A percentile compares a stretch with the other conserved stretches of the same genome.
These are phyloP conservation scores for Agaricus subrufescens DNA, from an alignment of 768 basidiomycete species.

Conservation along the genomic window DNA sequence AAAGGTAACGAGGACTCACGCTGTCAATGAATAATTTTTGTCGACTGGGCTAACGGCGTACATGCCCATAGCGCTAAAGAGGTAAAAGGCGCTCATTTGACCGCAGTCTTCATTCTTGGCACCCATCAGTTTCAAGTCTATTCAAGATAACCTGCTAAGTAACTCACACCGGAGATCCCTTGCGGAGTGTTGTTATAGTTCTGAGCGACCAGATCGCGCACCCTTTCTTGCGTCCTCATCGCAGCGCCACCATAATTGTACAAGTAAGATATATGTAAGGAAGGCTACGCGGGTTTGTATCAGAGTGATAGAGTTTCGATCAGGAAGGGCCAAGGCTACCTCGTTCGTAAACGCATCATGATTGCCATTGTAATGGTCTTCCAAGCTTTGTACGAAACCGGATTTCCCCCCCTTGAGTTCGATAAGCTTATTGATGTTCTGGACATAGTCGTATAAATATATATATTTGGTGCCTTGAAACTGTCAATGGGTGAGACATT, in stretches of 20 bases:
- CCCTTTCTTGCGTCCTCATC: slow-evolving; percentile 63
- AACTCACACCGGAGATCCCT: slow-evolving; percentile 65
- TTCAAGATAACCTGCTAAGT: neutral
- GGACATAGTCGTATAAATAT: slow-evolving; percentile 77
- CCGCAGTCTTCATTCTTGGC: slow-evolving; percentile 83
- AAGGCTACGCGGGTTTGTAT: slow-evolving; percentile 42
- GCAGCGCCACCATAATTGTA: slow-evolving; percentile 70
- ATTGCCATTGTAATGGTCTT: slow-evolving; percentile 51
- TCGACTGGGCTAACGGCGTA: slow-evolving; percentile 83
- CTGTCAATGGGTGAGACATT: neutral
- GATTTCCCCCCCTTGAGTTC: slow-evolving; percentile 60
- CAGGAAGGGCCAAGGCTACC: slow-evolving; percentile 25
- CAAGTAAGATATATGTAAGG: slow-evolving; percentile 81
- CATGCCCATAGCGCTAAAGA: slow-evolving; percentile 79
- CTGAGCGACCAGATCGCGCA: slow-evolving; percentile 54
- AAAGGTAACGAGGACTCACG: slow-evolving; percentile 33
- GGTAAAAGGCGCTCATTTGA: slow-evolving; percentile 88
- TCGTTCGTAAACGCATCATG: slow-evolving; percentile 84
- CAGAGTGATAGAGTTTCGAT: neutral
- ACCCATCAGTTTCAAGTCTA: neutral
- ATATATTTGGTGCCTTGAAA: slow-evolving; percentile 45
- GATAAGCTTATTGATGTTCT: slow-evolving; percentile 62
- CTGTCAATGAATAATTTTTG: slow-evolving; percentile 70
- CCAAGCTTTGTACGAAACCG: slow-evolving; percentile 61
- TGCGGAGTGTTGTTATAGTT: slow-evolving; percentile 66